These are phyloP conservation scores for Anthoceros angustus DNA, from an alignment of 225 moss, liverwort and hornwort genomes.

Conservation along the genomic window DNA sequence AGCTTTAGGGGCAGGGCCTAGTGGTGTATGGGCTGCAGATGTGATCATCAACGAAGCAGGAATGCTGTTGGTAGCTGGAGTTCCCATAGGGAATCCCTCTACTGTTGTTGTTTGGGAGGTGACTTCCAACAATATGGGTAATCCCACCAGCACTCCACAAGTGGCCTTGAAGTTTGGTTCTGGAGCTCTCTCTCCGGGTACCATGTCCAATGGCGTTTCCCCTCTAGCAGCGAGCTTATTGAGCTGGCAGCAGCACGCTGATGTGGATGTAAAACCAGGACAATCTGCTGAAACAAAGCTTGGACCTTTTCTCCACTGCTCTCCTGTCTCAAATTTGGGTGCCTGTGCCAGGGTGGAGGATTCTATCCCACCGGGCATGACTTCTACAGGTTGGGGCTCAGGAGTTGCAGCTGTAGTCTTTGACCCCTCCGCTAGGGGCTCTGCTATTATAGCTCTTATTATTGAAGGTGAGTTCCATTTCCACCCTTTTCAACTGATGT, in stretches of 20 bases:
- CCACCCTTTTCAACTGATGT: background rate
- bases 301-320: constrained; percentile 70
- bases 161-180: constrained; percentile 49
- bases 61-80: constrained; percentile 67
- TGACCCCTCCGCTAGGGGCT: constrained; percentile 83
- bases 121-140: constrained; percentile 46
- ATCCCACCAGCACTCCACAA: constrained; percentile 39
- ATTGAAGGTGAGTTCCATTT: constrained; percentile 48
- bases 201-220: constrained; percentile 66
- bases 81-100: constrained; percentile 85
- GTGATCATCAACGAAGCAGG: constrained; percentile 60
- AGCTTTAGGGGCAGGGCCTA: constrained; percentile 84
- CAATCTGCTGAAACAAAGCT: constrained; percentile 38
- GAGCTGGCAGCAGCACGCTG: constrained; percentile 72
- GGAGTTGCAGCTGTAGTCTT: constrained; percentile 68
- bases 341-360: constrained; percentile 29
- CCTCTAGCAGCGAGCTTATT: constrained; percentile 75
- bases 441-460: constrained; percentile 53
- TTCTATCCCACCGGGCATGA: constrained; percentile 46
- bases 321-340: constrained; percentile 80
- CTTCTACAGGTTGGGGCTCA: constrained; percentile 68
- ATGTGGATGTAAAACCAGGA: constrained; percentile 22
- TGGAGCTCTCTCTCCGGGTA: constrained; percentile 39
- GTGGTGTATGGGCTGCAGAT: constrained; percentile 77
- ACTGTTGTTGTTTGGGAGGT: constrained; percentile 97